Conservation (phyloP, 2,329 filamentous ascomycete species). For the Sporothrix pallida region DNA sequence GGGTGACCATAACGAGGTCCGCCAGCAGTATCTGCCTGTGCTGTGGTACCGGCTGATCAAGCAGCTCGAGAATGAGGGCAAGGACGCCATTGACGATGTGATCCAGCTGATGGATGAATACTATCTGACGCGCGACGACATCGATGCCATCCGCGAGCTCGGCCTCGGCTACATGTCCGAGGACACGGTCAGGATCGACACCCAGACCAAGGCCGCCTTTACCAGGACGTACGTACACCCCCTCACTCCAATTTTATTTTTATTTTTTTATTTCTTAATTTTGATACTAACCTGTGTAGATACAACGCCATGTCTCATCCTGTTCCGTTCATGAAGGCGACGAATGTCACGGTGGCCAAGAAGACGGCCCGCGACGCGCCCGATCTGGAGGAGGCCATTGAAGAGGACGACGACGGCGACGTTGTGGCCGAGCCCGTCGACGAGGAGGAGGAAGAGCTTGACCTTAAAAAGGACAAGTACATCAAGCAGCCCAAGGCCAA, state of each 20-base stretch:
- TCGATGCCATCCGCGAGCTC: conserved; percentile 89
- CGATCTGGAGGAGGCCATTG: conserved; percentile 94
- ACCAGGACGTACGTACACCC: conserved; percentile 75
- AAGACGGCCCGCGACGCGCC: conserved; percentile 76
- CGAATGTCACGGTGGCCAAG: conserved; percentile 74
- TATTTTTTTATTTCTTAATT: not conserved
- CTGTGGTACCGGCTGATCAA: conserved; percentile 83
- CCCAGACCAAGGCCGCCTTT: conserved; percentile 86
- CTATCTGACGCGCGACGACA: conserved; percentile 92
- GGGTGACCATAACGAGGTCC: conserved; percentile 89
- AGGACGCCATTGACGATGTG: conserved; percentile 78
- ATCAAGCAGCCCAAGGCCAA: conserved; percentile 88
- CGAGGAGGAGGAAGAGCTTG: conserved; percentile 77
- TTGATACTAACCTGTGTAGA: conserved; percentile 50
- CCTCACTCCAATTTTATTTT: not conserved
- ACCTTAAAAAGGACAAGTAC: conserved; percentile 93
- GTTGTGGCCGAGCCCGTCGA: conserved; percentile 65
- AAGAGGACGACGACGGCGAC: conserved; percentile 86
- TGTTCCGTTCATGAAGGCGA: conserved; percentile 94
- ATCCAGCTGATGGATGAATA: conserved; percentile 98
- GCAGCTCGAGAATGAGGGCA: conserved; percentile 76
- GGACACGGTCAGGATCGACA: conserved; percentile 75
- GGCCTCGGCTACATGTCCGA: conserved; percentile 85
- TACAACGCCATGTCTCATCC: conserved; percentile 89
- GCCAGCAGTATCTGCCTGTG: conserved; percentile 90